These are phyloP conservation scores for Sporothrix protearum DNA, from an alignment of 2,329 filamentous ascomycete species.

Conservation along the genomic window DNA sequence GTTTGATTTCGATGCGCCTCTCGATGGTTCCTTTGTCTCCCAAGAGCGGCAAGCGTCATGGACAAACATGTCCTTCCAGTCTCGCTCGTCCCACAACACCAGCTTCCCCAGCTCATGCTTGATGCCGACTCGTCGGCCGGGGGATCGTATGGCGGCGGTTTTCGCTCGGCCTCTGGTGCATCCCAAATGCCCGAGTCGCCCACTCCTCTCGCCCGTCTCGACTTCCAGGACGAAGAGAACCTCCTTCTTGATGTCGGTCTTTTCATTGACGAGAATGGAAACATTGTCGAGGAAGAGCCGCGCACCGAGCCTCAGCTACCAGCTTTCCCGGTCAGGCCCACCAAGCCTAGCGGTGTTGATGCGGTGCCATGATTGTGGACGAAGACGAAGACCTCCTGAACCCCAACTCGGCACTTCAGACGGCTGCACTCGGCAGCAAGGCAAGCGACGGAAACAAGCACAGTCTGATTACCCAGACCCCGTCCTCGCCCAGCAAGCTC, in stretches of 20 bases:
- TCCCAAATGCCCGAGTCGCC: constrained; percentile 26
- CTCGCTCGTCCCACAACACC: constrained; percentile 36
- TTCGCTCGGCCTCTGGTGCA: constrained; percentile 22
- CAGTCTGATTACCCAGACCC: background rate
- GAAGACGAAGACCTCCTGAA: constrained; percentile 23
- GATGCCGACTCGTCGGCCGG: constrained; percentile 33
- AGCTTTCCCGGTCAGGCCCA: constrained; percentile 8
- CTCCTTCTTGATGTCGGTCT: constrained; percentile 41
- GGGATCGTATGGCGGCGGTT: constrained; percentile 23
- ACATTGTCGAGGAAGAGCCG: constrained; percentile 28
- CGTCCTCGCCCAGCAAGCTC: constrained; percentile 10
- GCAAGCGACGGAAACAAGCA: background rate
- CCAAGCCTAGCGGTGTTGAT: background rate
- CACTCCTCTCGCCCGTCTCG: constrained; percentile 29
- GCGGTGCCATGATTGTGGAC: constrained; percentile 19
- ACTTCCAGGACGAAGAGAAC: constrained; percentile 43
- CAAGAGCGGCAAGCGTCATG: constrained; percentile 27
- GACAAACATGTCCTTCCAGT: constrained; percentile 26
- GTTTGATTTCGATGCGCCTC: constrained; percentile 45
- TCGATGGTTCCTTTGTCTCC: constrained; percentile 33
- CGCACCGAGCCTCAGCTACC: constrained; percentile 28
- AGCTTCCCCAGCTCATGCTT: constrained; percentile 44
- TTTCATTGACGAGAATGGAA: constrained; percentile 29
- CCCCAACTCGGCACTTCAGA: background rate
- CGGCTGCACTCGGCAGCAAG: background rate